A percentile compares a stretch with the other conserved stretches of the same genome.
Conservation (phyloP, 208 protist species). For the Leishmania lainsoni region DNA sequence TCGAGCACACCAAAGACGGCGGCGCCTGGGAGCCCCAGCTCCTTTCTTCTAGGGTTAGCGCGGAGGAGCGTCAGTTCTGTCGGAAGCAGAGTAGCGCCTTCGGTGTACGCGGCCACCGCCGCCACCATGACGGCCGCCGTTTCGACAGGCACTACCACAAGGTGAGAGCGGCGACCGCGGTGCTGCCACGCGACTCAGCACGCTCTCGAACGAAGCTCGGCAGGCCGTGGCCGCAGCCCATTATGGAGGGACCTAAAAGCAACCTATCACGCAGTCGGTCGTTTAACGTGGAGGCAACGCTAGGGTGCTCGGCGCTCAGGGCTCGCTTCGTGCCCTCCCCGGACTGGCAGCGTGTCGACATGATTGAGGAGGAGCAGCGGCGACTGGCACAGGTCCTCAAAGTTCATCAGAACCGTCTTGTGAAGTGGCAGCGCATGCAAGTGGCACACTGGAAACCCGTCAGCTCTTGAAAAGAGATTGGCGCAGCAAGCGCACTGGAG, state of each 20-base stretch:
- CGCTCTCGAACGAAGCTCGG: not conserved
- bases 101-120: not conserved
- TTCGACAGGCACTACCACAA: not conserved
- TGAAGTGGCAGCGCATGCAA: not conserved
- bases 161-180: not conserved
- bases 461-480: not conserved
- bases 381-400: not conserved
- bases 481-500: not conserved
- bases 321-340: not conserved
- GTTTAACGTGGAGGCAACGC: not conserved
- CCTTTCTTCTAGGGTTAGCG: no score
- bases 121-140: no score
- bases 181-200: not conserved
- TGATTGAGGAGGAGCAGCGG: not conserved
- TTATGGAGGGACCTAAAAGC: conserved; percentile 3
- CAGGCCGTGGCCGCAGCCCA: conserved; percentile 3
- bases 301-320: not conserved
- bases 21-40: not conserved
- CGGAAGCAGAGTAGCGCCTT: not conserved
- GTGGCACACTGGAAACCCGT: not conserved
- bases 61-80: not conserved
- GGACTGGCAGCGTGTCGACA: not conserved
- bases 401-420: not conserved
- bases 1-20: not conserved
- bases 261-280: not conserved